Evolutionary conservation across 441 rosid genomes (phyloP), one percentile per base, ranked within the genome.

Genomic region (Erodium chrysanthum): DNA sequence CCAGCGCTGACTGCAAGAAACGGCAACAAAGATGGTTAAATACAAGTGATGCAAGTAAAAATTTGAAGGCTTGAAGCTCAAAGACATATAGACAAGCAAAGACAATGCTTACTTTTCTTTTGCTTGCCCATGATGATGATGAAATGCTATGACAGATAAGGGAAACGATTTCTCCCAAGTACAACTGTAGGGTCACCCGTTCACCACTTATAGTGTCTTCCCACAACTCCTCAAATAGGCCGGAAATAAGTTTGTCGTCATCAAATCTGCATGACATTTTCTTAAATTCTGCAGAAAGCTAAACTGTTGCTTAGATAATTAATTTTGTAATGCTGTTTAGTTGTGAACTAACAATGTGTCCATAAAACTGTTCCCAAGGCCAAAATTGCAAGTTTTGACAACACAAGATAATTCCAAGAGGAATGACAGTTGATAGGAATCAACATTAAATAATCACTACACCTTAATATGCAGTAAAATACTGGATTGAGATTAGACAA

Each of bases 171-270:
- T 94, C 98, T 71, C 58, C 83, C 74, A 86, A 77, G 80, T 86
- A 94, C 81, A 94, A 77, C 70, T 94, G 98, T 60, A 86, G 81
- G 63, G 96, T 85, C 61, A 89, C 77, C 73, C 90, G 82, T 78
- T 94, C 98, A 54, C 95, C 95, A 78, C 93, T 88, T 50, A 89
- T 84, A 66, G 77, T 86, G 78, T 94, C 98, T 83, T 94, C 97
- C 98, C 97, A 94, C 69, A 94, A 78, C 70, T 94, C 98, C 86
- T 94, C 98, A 83, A 86, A 91, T 76, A 89, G 84, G 59, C 87
- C 79, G 20, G 98, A 83, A 77, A 89, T 81, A 76, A 75, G 63
- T 82, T 89, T 89, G 78, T 93, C 98, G 83, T 93, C 96, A 73
- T 91, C 97, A 81, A 94, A 94, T 82, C 98, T 94, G 90, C 64